Evolutionary conservation across 352 stramenopile genomes (phyloP).

Genomic region (Phytophthora pluvialis): DNA sequence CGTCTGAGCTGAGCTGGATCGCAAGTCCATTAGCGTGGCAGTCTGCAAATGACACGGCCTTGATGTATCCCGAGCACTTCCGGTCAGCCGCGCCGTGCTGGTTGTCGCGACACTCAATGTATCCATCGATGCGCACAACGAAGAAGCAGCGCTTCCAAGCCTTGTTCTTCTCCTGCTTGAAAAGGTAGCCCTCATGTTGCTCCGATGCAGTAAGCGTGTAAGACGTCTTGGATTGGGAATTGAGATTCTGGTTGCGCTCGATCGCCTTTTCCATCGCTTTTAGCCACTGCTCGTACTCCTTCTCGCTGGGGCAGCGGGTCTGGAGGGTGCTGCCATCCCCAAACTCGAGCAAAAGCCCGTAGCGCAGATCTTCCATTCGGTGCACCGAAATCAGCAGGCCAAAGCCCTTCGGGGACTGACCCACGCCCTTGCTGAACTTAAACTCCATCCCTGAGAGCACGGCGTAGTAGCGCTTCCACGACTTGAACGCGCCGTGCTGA

Average conservation of each 20-base stretch:
- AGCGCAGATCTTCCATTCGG: conserved; percentile 50
- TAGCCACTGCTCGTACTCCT: conserved; percentile 64
- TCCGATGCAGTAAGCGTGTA: conserved; percentile 72
- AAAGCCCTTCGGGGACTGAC: conserved; percentile 72
- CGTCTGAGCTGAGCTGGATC: conserved; percentile 71
- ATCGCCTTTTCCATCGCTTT: conserved; percentile 53
- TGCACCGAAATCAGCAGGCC: conserved; percentile 56
- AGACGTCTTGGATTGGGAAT: conserved; percentile 67
- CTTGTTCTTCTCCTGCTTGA: conserved; percentile 65
- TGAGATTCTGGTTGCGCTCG: conserved; percentile 56
- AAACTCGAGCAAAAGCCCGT: conserved; percentile 65
- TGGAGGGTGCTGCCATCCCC: conserved; percentile 48
- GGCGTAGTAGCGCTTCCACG: conserved; percentile 78
- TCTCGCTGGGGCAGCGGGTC: conserved; percentile 52
- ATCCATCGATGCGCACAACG: conserved; percentile 70
- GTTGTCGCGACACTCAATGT: conserved; percentile 69
- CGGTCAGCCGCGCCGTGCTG: conserved; percentile 49
- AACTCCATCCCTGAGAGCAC: conserved; percentile 78
- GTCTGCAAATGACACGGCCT: conserved; percentile 73
- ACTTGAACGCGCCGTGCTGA: conserved; percentile 60
- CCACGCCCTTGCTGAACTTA: conserved; percentile 70
- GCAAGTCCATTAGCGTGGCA: conserved; percentile 71
- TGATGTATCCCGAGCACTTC: conserved; percentile 70
- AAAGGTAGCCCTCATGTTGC: conserved; percentile 75
- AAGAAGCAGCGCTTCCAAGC: conserved; percentile 70